A percentile compares a stretch with the other conserved stretches of the same genome.
phyloP scores from a whole-genome alignment of 352 stramenopile species.

The Phytophthora hybrid region DNA sequence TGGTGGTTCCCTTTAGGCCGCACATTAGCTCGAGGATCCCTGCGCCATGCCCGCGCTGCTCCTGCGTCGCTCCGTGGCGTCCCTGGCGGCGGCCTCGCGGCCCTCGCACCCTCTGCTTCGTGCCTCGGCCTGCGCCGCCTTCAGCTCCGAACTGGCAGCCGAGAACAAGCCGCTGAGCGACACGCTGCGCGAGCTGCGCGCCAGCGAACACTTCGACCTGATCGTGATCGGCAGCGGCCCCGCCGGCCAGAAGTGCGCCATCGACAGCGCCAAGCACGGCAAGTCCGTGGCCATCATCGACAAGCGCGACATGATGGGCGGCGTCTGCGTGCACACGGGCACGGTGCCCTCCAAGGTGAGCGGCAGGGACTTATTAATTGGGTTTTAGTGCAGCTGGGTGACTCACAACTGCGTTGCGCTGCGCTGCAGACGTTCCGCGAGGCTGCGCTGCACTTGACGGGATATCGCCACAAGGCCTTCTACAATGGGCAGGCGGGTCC shows the following conservation, averaged over 20 bases:
- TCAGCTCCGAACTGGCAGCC: constrained; percentile 15
- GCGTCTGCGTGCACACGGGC: constrained; percentile 91
- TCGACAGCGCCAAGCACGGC: constrained; percentile 89
- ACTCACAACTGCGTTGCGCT: constrained; percentile 8
- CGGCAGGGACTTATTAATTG: neutral
- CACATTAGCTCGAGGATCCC: constrained; percentile 6
- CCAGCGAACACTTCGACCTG: constrained; percentile 89
- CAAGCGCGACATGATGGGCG: constrained; percentile 90
- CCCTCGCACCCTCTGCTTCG: constrained; percentile 14
- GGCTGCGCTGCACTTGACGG: constrained; percentile 89
- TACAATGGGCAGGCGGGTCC: constrained; percentile 81
- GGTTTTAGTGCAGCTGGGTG: too few relatives aligned
- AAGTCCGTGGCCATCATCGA: constrained; percentile 89
- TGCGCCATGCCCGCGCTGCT: constrained; percentile 22
- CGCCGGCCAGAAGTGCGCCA: constrained; percentile 90
- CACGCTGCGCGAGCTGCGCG: constrained; percentile 81
- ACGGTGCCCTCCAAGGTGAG: constrained; percentile 87
- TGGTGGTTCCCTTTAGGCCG: neutral
- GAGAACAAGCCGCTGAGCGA: constrained; percentile 54
- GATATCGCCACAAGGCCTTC: constrained; percentile 89
- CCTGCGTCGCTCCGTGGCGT: constrained; percentile 33
- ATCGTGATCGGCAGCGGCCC: constrained; percentile 92
- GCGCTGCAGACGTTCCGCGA: constrained; percentile 86
- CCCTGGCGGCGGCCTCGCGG: constrained; percentile 15
- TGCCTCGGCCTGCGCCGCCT: neutral